These are phyloP conservation scores for Epichloe glyceriae DNA, from an alignment of 2,329 filamentous ascomycete genomes.

Conservation along the genomic window DNA sequence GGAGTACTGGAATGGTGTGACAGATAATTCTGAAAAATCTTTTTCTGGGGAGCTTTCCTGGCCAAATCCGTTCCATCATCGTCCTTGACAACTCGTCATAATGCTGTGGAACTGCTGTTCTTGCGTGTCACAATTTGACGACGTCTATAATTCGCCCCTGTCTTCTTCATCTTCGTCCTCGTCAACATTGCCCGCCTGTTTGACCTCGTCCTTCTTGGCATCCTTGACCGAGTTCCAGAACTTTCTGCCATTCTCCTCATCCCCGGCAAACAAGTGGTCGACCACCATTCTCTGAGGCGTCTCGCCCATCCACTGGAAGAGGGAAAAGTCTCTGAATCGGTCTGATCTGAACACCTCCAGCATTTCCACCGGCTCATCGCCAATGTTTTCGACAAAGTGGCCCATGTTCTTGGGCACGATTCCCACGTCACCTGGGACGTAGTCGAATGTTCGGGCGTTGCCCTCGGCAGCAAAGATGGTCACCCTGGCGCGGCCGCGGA, in stretches of 20 bases:
- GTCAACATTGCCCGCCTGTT: constrained; percentile 6
- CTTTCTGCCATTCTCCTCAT: constrained; percentile 45
- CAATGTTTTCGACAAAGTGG: constrained; percentile 72
- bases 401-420: constrained; percentile 68
- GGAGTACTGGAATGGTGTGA: too few species aligned
- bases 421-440: constrained; percentile 60
- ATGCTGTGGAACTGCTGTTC: too few species aligned
- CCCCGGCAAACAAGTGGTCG: constrained; percentile 52
- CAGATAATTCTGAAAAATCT: too few species aligned
- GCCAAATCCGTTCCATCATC: too few species aligned
- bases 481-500: constrained; percentile 56
- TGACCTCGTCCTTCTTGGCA: constrained; percentile 44
- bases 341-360: constrained; percentile 63
- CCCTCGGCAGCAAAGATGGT: constrained; percentile 62
- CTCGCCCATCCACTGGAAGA: constrained; percentile 66
- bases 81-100: too few species aligned
- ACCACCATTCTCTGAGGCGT: constrained; percentile 53
- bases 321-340: constrained; percentile 58
- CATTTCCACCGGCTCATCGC: constrained; percentile 63
- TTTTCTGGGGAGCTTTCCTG: too few species aligned
- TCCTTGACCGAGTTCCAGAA: constrained; percentile 51
- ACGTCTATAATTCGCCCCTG: neutral
- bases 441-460: constrained; percentile 63
- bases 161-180: neutral
- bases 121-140: too few species aligned